Conservation (phyloP, 164 flowering plant genomes). For the Dillenia turbinata region DNA sequence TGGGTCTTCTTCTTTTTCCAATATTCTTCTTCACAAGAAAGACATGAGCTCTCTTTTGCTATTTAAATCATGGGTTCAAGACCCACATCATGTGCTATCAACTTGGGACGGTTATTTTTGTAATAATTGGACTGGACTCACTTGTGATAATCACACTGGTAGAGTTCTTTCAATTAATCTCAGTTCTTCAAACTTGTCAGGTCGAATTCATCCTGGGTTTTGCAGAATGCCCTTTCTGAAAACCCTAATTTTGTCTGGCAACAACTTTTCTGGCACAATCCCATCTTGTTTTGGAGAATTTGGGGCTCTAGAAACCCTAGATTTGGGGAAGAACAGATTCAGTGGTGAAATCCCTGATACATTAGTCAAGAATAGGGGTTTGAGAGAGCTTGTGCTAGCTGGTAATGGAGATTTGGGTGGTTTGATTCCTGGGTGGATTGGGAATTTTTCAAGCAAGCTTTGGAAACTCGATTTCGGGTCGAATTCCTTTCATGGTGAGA, state of each 20-base stretch:
- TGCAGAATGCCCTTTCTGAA: slow-evolving; percentile 49
- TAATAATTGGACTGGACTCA: slow-evolving; percentile 62
- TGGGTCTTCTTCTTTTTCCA: neutral
- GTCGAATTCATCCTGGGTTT: slow-evolving; percentile 46
- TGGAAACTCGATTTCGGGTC: slow-evolving; percentile 46
- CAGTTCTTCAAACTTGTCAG: slow-evolving; percentile 41
- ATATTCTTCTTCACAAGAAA: slow-evolving; percentile 22
- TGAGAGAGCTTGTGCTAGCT: slow-evolving; percentile 44
- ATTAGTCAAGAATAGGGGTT: slow-evolving; percentile 22
- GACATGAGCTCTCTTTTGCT: slow-evolving; percentile 48
- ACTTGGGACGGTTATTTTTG: slow-evolving; percentile 51
- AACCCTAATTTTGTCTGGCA: slow-evolving; percentile 44
- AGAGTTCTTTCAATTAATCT: slow-evolving; percentile 50
- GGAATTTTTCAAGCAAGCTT: slow-evolving; percentile 53
- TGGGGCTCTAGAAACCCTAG: slow-evolving; percentile 34
- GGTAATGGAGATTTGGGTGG: slow-evolving; percentile 51
- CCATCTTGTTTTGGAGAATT: slow-evolving; percentile 60
- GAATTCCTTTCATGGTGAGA: slow-evolving; percentile 48
- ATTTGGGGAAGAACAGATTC: slow-evolving; percentile 53
- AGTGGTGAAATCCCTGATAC: slow-evolving; percentile 48
- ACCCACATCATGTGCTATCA: slow-evolving; percentile 41
- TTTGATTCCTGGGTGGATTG: slow-evolving; percentile 50
- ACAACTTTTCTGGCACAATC: slow-evolving; percentile 42
- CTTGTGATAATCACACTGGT: slow-evolving; percentile 44
- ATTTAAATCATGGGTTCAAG: slow-evolving; percentile 47